Conservation (phyloP, 305 asterid genomes). For the Fraxinus greggii region DNA sequence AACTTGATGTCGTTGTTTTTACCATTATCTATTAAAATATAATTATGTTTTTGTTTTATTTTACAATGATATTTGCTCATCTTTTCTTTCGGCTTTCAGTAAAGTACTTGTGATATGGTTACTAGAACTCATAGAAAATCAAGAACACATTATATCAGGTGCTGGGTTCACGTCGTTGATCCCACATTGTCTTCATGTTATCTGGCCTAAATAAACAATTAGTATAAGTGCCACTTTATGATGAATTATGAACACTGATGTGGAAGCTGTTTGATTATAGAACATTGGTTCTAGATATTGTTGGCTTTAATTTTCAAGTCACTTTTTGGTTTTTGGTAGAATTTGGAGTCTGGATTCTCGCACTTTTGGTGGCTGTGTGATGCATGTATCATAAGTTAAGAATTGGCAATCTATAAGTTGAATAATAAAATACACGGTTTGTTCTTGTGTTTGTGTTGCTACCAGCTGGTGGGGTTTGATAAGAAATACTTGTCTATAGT, state of each 20-base stretch:
- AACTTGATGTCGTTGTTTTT: not conserved
- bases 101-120: not conserved
- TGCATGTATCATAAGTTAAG: not conserved
- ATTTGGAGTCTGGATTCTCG: not conserved
- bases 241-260: not conserved
- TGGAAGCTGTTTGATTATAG: not conserved
- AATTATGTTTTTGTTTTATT: not conserved
- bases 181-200: not conserved
- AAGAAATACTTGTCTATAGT: not conserved
- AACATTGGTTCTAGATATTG: not conserved
- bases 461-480: not conserved
- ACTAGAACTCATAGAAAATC: not conserved
- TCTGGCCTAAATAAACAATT: not conserved
- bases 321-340: not conserved
- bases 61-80: not conserved
- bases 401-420: not conserved
- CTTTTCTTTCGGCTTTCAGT: not conserved
- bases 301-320: not conserved
- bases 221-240: not conserved
- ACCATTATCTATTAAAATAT: not conserved
- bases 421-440: not conserved
- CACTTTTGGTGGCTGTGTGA: not conserved
- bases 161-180: not conserved
- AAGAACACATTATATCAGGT: not conserved
- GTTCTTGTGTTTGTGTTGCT: not conserved